Evolutionary conservation across 495 filamentous ascomycete species (phyloP), one percentile per base, ranked within the genome.

Genomic region (Articulospora tetracladia): DNA sequence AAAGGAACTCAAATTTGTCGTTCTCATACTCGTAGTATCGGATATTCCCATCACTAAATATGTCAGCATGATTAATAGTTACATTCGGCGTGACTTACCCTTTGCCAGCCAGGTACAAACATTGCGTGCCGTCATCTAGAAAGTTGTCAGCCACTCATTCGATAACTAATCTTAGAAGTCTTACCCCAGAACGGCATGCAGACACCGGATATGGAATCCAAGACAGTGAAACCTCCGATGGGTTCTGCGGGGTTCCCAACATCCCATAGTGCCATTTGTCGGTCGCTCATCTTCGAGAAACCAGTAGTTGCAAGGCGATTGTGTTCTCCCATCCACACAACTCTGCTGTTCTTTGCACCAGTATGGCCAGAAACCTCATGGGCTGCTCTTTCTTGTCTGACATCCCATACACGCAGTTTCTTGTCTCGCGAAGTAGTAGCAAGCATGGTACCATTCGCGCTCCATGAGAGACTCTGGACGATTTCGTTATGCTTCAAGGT

Each of bases 161-260:
- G 15, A 30, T 23, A 26, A 13, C 17, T n/a, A 17, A 47, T 1
- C 0, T 20, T 59, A 32, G 52, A 44, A 62, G 51, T 72, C 65
- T 66, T 73, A 82, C 79, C 94, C 94, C 94, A 98, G 84, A 98
- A 98, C 6, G 94, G 94, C 91, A 98, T 98, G 79, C 91, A 96
- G 48, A 98, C 92, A 67, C 95, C 95, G 19, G 93, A 97, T 63
- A 96, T 96, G 25, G 91, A 91, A 72, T 98, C 95, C 49, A 98
- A 78, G 48, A 85, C 86, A 68, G 84, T 83, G 74, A 96, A 97
- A 3, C 91, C 92, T 28, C 89, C 92, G 66, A 97, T 86, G 19
- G 94, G 94, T 62, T 93, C 87, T 20, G 73, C 74, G 28, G 86
- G 86, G 47, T 85, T 83, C 60, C 91, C 87, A 47, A 93, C 84